These are phyloP conservation scores for Tolypocladium paradoxum DNA, from an alignment of 2,329 filamentous ascomycete genomes.

Conservation along the genomic window DNA sequence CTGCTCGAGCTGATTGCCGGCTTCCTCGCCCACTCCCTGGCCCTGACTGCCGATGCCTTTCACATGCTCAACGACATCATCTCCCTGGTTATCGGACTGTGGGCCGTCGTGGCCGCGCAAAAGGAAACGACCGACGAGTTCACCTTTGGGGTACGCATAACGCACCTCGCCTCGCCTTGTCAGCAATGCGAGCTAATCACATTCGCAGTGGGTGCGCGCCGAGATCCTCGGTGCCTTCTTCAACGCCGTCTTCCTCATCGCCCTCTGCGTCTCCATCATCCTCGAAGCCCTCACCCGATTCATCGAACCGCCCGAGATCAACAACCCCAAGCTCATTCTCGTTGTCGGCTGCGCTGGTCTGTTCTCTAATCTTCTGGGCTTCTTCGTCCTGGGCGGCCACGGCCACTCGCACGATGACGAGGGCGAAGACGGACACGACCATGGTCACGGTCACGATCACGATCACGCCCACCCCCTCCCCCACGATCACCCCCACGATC, in stretches of 20 bases:
- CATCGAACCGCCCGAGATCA: conserved; percentile 79
- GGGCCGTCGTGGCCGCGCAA: conserved; percentile 86
- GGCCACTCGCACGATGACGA: conserved; percentile 66
- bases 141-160: conserved; percentile 86
- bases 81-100: conserved; percentile 81
- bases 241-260: conserved; percentile 95
- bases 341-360: conserved; percentile 82
- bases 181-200: conserved; percentile 9
- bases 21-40: conserved; percentile 80
- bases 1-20: conserved; percentile 77
- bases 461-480: conserved; percentile 20
- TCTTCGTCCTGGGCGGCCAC: conserved; percentile 88
- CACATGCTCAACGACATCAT: conserved; percentile 99
- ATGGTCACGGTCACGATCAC: conserved; percentile 26
- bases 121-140: conserved; percentile 81
- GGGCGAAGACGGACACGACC: conserved; percentile 38
- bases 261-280: conserved; percentile 90
- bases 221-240: conserved; percentile 94
- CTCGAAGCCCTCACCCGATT: conserved; percentile 90
- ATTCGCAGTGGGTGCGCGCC: conserved; percentile 75
- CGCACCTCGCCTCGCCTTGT: not conserved
- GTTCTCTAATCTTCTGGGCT: conserved; percentile 76
- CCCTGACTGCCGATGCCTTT: conserved; percentile 91
- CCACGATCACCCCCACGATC: conserved; percentile 21
- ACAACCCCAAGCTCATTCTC: conserved; percentile 75